Percentiles rank a stretch among this genome's conserved stretches.
phyloP scores from a whole-genome alignment of 2,329 filamentous ascomycete species.

The Ascochyta viciae-villosae region DNA sequence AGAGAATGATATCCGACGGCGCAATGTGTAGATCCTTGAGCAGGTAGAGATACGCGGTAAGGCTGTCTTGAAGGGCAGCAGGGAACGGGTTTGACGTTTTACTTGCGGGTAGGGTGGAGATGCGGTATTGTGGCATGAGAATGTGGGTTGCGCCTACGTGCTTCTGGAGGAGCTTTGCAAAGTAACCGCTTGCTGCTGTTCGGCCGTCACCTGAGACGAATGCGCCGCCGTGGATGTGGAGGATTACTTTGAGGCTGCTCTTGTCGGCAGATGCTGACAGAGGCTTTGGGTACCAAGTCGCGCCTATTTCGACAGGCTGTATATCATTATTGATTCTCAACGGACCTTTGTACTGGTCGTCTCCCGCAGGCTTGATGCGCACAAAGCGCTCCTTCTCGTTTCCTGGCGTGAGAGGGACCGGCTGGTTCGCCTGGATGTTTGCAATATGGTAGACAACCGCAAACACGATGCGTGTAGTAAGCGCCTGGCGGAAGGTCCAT shows the following conservation, averaged over 20 bases:
- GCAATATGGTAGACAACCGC: conserved; percentile 44
- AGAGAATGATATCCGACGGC: conserved; percentile 52
- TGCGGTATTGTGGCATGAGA: conserved; percentile 58
- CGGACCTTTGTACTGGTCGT: conserved; percentile 39
- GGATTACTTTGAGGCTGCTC: conserved; percentile 43
- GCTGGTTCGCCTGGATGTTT: conserved; percentile 33
- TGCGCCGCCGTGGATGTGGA: conserved; percentile 60
- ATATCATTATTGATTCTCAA: conserved; percentile 41
- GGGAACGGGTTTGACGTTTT: conserved; percentile 56
- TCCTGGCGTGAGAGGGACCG: conserved; percentile 46
- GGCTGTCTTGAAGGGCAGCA: conserved; percentile 58
- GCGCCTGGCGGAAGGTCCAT: conserved; percentile 51
- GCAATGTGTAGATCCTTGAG: conserved; percentile 51
- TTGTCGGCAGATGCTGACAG: conserved; percentile 20
- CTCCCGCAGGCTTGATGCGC: conserved; percentile 34
- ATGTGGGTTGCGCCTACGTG: conserved; percentile 50
- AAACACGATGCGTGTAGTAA: conserved; percentile 45
- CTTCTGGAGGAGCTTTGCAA: conserved; percentile 43
- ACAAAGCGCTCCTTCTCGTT: conserved; percentile 51
- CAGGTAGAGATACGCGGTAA: conserved; percentile 57
- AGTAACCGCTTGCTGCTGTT: conserved; percentile 41
- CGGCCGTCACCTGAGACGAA: conserved; percentile 56
- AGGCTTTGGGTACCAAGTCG: conserved; percentile 52
- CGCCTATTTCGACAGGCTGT: conserved; percentile 49
- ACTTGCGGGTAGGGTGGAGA: conserved; percentile 50